These are phyloP conservation scores for Aspergillus calidoustus DNA, from an alignment of 2,329 filamentous ascomycete species.

Conservation along the genomic window DNA sequence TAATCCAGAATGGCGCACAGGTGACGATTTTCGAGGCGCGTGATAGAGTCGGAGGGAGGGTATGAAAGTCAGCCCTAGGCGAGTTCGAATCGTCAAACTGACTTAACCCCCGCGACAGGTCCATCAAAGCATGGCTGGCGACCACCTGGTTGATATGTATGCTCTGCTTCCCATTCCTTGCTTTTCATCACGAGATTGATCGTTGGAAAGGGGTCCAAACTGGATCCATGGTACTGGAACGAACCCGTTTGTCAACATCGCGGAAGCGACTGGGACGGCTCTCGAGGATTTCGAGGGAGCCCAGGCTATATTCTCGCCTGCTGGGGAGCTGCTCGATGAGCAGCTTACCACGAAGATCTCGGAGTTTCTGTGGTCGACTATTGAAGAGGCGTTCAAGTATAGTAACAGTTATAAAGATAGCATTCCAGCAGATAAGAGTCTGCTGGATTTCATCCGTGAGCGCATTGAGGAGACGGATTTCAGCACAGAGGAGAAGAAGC, in stretches of 20 bases:
- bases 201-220: conserved; percentile 58
- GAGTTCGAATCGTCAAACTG: conserved; percentile 11
- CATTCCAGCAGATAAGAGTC: conserved; percentile 58
- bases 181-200: conserved; percentile 19
- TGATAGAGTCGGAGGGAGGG: conserved; percentile 62
- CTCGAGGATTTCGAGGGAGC: conserved; percentile 59
- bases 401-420: conserved; percentile 57
- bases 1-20: conserved; percentile 58
- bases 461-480: conserved; percentile 49
- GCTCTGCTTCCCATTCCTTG: conserved; percentile 23
- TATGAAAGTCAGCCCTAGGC: neutral
- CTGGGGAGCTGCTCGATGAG: conserved; percentile 50
- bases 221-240: conserved; percentile 67
- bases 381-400: conserved; percentile 63
- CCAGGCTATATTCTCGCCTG: conserved; percentile 52
- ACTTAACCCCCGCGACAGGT: conserved; percentile 43
- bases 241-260: conserved; percentile 64
- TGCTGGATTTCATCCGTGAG: conserved; percentile 62
- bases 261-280: conserved; percentile 55
- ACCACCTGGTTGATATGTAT: conserved; percentile 62
- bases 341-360: conserved; percentile 38
- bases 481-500: conserved; percentile 48
- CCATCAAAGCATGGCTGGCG: conserved; percentile 53
- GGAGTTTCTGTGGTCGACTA: conserved; percentile 60
- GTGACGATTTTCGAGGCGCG: conserved; percentile 66